phyloP scores from a whole-genome alignment of 257 asterid species.

The Cynanchum wilfordii region DNA sequence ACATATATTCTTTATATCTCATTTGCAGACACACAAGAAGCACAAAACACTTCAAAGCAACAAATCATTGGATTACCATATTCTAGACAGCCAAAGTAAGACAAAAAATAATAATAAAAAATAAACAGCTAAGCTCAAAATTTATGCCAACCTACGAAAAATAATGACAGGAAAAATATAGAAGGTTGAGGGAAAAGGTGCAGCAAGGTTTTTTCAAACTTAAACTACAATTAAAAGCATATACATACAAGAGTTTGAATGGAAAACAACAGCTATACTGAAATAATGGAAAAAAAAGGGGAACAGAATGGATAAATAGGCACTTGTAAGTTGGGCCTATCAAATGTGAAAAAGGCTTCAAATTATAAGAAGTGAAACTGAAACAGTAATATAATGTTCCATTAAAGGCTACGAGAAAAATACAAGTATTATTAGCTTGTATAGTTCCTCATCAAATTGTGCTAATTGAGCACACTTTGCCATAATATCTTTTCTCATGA shows the following conservation, averaged over 20 bases:
- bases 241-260: background rate
- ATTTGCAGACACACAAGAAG: background rate
- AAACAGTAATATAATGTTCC: background rate
- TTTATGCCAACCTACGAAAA: background rate
- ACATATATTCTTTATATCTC: background rate
- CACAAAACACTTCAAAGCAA: background rate
- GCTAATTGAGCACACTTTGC: slow-evolving; percentile 92
- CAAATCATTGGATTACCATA: background rate
- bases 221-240: background rate
- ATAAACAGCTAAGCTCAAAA: background rate
- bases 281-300: background rate
- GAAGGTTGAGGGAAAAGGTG: background rate
- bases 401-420: background rate
- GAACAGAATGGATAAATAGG: no score
- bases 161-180: background rate
- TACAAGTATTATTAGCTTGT: slow-evolving; percentile 47
- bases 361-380: background rate
- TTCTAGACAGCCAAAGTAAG: background rate
- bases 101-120: background rate
- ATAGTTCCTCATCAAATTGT: slow-evolving; percentile 94
- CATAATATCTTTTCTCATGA: slow-evolving; percentile 91
- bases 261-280: background rate
- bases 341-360: background rate
- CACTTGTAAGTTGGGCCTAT: background rate
- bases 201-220: background rate